Evolutionary conservation across 768 basidiomycete genomes (phyloP), one percentile per base, ranked within the genome.

Genomic region (Serendipita sp.): DNA sequence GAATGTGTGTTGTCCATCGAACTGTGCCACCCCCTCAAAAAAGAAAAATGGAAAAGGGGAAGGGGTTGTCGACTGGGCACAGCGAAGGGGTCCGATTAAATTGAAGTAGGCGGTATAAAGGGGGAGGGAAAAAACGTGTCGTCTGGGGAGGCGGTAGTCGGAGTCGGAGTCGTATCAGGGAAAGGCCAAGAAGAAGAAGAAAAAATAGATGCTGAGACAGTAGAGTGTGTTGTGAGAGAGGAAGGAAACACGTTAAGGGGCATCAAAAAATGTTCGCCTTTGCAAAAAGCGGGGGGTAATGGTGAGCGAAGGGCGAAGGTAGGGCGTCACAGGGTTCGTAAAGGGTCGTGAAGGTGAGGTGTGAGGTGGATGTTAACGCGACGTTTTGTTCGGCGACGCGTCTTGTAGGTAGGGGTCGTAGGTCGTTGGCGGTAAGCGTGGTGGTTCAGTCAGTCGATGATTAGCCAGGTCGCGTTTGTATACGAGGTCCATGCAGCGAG

Each of bases 1-100:
- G 45, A 48, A 48, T n/a, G 45, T 48, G 45, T n/a, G 45, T 48
- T 48, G n/a, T 20, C 45, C 45, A 48, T 48, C 45, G 45, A 48
- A 48, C 45, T 48, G 45, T 48, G 45, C 45, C 45, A 28, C 45
- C 45, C n/a, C 26, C 4, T 48, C 45, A 48, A 48, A 48, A 48
- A 48, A 48, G 26, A 48, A n/a, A 48, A 38, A 38, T 38, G 3
- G 14, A 38, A 14, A 38, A 38, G 14, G 14, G 34, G 34, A 38
- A 14, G 14, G 34, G 45, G 45, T 5, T 58, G n/a, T n/a, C n/a
- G 53, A 58, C 24, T 58, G 53, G 53, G 53, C 24, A 28, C 53
- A 33, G 53, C 31, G 53, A 33, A 14, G 53, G 53, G 53, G 53
- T 58, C 53, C 3, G 53, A 58, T 11, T 14, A 14, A 7, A 33